Percentiles rank a stretch among this genome's conserved stretches.
Conservation (phyloP, 2,329 filamentous ascomycete genomes). For the Teratosphaeria viscida region DNA sequence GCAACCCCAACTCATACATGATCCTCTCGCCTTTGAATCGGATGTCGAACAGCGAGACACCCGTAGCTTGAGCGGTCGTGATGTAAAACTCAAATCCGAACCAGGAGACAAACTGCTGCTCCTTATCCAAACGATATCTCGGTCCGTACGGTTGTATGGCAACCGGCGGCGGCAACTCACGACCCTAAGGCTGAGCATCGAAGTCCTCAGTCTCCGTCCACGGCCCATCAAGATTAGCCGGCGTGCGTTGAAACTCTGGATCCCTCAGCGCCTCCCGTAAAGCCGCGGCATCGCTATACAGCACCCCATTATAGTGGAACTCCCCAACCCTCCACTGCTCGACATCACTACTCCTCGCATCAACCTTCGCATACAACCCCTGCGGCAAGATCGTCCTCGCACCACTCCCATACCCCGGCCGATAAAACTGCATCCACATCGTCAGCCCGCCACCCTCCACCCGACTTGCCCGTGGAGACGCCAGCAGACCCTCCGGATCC, state of each 20-base stretch:
- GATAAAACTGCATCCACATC: constrained; percentile 40
- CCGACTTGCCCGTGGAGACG: constrained; percentile 32
- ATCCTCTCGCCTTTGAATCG: constrained; percentile 41
- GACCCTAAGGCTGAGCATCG: constrained; percentile 32
- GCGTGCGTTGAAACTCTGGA: constrained; percentile 37
- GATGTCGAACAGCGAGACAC: constrained; percentile 41
- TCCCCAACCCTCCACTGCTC: constrained; percentile 39
- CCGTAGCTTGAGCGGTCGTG: constrained; percentile 34
- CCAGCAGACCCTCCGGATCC: constrained; percentile 24
- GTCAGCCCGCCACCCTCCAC: constrained; percentile 34
- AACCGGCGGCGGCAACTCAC: constrained; percentile 41
- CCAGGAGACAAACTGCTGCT: constrained; percentile 41
- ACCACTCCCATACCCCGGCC: constrained; percentile 31
- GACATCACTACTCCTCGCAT: constrained; percentile 41
- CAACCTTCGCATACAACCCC: constrained; percentile 33
- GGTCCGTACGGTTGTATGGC: constrained; percentile 30
- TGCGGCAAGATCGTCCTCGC: constrained; percentile 37
- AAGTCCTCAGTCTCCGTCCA: constrained; percentile 39
- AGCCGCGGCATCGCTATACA: constrained; percentile 41
- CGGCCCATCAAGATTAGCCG: constrained; percentile 38
- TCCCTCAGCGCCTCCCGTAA: constrained; percentile 37
- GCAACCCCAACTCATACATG: constrained; percentile 43
- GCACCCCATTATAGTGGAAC: constrained; percentile 45
- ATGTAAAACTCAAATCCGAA: constrained; percentile 46
- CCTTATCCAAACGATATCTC: constrained; percentile 32